phyloP scores from a whole-genome alignment of 306 rosid species.

The Vicia faba region DNA sequence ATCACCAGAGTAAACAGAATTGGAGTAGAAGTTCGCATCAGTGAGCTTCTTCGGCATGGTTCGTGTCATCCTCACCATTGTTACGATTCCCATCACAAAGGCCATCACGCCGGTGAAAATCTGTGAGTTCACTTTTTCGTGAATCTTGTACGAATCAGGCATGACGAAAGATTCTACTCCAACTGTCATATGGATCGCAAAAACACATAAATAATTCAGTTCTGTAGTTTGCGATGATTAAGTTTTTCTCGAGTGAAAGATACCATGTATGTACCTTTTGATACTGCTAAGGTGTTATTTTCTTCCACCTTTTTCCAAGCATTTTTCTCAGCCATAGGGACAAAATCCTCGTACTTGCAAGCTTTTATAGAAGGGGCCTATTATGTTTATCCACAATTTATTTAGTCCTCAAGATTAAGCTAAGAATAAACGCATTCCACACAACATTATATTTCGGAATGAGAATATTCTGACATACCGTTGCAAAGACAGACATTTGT shows the following conservation, averaged over 20 bases:
- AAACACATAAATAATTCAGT: constrained; percentile 3
- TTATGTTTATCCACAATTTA: constrained; percentile 23
- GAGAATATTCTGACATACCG: constrained; percentile 35
- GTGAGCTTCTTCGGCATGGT: constrained; percentile 83
- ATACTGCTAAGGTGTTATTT: constrained; percentile 34
- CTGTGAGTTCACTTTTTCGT: constrained; percentile 58
- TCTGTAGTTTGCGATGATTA: neutral
- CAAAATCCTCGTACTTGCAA: constrained; percentile 40
- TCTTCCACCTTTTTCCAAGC: constrained; percentile 50
- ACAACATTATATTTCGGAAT: neutral
- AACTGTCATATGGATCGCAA: constrained; percentile 26
- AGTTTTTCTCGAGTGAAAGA: neutral
- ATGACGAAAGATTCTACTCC: constrained; percentile 40
- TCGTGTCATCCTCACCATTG: constrained; percentile 72
- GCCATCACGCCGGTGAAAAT: constrained; percentile 69
- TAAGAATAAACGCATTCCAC: neutral
- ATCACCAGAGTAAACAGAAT: constrained; percentile 39
- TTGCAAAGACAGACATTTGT: constrained; percentile 36
- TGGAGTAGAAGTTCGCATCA: constrained; percentile 72
- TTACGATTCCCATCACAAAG: constrained; percentile 70
- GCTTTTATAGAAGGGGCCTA: constrained; percentile 46
- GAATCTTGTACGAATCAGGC: constrained; percentile 46
- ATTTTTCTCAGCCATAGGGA: constrained; percentile 48
- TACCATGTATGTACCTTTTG: constrained; percentile 51
- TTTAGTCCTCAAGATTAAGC: constrained; percentile 15